A percentile compares a stretch with the other conserved stretches of the same genome.
Evolutionary conservation across 2,329 filamentous ascomycete genomes (phyloP).

Genomic region (Pyrenophora seminiperda): DNA sequence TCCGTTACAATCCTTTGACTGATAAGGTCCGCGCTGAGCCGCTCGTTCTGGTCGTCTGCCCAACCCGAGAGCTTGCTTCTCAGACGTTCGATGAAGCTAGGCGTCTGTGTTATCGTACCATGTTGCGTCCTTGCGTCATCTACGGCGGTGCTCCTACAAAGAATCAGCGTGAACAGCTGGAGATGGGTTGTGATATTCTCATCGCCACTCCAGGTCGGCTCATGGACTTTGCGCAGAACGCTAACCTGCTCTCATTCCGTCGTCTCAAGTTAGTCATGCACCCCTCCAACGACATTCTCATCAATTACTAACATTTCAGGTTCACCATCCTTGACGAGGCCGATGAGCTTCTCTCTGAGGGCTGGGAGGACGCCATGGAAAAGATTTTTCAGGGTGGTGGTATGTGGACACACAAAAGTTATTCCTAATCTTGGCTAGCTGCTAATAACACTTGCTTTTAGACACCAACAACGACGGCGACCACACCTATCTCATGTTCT

Average conservation of each 20-base stretch:
- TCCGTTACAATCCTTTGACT: constrained; percentile 57
- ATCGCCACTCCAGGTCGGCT: constrained; percentile 88
- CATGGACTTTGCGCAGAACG: constrained; percentile 78
- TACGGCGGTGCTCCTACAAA: constrained; percentile 82
- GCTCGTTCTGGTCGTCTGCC: constrained; percentile 81
- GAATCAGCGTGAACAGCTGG: constrained; percentile 73
- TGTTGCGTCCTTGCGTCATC: constrained; percentile 87
- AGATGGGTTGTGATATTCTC: constrained; percentile 85
- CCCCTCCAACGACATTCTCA: background rate
- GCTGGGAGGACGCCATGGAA: constrained; percentile 78
- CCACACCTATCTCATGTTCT: constrained; percentile 80
- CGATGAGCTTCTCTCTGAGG: constrained; percentile 82
- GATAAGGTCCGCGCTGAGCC: constrained; percentile 76
- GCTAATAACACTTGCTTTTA: constrained; percentile 27
- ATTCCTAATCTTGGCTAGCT: background rate
- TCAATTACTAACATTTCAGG: constrained; percentile 10
- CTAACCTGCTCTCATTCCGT: constrained; percentile 69
- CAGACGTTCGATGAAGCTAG: constrained; percentile 96
- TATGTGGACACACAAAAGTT: constrained; percentile 52
- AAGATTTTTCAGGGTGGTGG: constrained; percentile 81
- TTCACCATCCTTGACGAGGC: constrained; percentile 74
- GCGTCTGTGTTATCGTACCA: constrained; percentile 90
- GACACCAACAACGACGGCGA: constrained; percentile 77
- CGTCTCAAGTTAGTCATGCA: constrained; percentile 70
- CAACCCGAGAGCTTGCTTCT: constrained; percentile 86